These are phyloP conservation scores for Zopfia rhizophila DNA, from an alignment of 2,329 filamentous ascomycete species.

Conservation along the genomic window DNA sequence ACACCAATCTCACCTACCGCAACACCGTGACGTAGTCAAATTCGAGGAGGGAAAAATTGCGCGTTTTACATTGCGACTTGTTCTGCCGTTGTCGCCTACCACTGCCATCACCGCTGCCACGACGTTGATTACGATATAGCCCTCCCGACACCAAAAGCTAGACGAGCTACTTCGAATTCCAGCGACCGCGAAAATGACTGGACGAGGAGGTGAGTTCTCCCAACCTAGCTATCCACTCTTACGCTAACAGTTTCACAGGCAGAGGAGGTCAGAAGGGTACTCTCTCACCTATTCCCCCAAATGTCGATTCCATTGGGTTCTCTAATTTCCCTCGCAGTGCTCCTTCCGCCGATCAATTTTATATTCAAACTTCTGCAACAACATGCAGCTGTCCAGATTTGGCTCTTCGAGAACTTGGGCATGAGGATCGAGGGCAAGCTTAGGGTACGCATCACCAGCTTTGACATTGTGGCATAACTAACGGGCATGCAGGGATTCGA, in stretches of 20 bases:
- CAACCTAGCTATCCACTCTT: conserved; percentile 2
- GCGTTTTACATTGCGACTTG: no score
- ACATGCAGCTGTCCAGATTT: conserved; percentile 88
- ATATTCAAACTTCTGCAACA: conserved; percentile 92
- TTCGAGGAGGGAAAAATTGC: no score
- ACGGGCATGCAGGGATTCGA: conserved; percentile 80
- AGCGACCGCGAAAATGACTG: conserved; percentile 34
- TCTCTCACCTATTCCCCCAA: conserved; percentile 17
- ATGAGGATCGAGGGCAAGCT: conserved; percentile 98
- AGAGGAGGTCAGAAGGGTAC: conserved; percentile 62
- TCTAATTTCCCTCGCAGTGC: conserved; percentile 58
- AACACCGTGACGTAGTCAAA: no score
- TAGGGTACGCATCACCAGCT: conserved; percentile 68
- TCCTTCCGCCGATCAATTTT: conserved; percentile 83
- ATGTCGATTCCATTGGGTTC: not conserved
- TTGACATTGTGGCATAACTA: conserved; percentile 17
- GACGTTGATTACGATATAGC: no score
- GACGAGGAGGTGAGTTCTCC: conserved; percentile 43
- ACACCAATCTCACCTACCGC: no score
- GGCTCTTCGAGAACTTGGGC: conserved; percentile 95
- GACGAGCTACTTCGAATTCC: no score
- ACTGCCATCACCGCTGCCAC: no score
- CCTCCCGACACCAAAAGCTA: not conserved
- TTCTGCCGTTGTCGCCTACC: no score
- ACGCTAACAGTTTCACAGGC: conserved; percentile 58